These are phyloP conservation scores for Calonectria fujianensis DNA, from an alignment of 2,329 filamentous ascomycete species.

Conservation along the genomic window DNA sequence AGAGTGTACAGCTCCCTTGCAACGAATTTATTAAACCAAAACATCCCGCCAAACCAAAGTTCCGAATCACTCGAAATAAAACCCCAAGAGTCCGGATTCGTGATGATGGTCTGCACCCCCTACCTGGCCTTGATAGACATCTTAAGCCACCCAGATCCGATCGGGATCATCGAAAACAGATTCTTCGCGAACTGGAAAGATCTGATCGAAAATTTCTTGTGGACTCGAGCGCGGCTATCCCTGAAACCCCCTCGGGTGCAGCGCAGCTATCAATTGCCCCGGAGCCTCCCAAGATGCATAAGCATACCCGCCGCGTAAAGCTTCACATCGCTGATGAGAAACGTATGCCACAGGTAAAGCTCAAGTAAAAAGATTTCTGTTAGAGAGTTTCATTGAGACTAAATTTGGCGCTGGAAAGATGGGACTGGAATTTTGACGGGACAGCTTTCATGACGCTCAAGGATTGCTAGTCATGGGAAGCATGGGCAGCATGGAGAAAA, in stretches of 20 bases:
- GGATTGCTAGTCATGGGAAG: no score
- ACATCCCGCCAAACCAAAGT: background rate
- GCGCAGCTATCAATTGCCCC: background rate
- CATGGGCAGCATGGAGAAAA: background rate
- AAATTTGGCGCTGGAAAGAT: background rate
- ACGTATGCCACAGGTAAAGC: background rate
- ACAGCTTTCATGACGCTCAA: background rate
- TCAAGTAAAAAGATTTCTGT: background rate
- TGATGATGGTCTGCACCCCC: constrained; percentile 48
- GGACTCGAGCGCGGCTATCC: constrained; percentile 34
- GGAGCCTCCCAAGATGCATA: constrained; percentile 11
- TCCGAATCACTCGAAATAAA: constrained; percentile 43
- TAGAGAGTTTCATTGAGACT: background rate
- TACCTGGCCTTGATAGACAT: constrained; percentile 52
- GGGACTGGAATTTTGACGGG: background rate
- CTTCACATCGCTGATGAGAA: background rate
- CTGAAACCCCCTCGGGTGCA: constrained; percentile 31
- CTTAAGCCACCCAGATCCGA: constrained; percentile 39
- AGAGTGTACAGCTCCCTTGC: constrained; percentile 18
- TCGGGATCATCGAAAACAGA: constrained; percentile 47
- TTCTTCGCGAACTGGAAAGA: constrained; percentile 56
- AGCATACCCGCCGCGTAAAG: background rate
- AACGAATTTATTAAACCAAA: constrained; percentile 42
- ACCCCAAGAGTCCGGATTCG: constrained; percentile 37
- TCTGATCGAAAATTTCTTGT: constrained; percentile 56